Evolutionary conservation across 257 asterid species (phyloP).

Genomic region (Leptodermis oblonga): DNA sequence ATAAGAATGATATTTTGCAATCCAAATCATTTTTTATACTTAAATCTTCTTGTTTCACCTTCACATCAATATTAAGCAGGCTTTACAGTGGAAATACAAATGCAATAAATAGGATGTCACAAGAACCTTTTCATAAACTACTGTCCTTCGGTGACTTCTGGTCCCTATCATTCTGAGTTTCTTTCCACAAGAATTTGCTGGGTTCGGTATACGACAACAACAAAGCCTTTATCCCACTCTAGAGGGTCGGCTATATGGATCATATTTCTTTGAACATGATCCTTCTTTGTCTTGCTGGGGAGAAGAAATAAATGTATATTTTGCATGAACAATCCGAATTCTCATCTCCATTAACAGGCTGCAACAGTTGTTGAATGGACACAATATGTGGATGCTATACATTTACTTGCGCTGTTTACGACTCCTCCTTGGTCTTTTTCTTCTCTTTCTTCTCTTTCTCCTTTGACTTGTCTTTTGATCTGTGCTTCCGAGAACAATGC

Average conservation of each 20-base stretch:
- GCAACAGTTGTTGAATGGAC: too few species aligned
- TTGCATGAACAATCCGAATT: neutral
- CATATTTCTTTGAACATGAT: neutral
- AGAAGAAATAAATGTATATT: neutral
- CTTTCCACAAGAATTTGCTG: too few species aligned
- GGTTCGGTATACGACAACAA: too few species aligned
- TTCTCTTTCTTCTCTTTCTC: slow-evolving; percentile 38
- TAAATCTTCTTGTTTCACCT: neutral
- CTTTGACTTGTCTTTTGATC: slow-evolving; percentile 45
- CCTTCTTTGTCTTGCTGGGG: neutral
- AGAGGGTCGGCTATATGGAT: too few species aligned
- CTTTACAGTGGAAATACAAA: too few species aligned
- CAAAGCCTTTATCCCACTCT: too few species aligned
- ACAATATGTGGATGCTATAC: neutral
- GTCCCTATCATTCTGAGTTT: too few species aligned
- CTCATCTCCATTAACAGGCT: neutral
- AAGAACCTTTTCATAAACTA: neutral
- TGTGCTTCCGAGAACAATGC: slow-evolving; percentile 44
- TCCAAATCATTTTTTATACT: neutral
- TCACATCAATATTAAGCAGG: too few species aligned
- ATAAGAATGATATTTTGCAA: too few species aligned
- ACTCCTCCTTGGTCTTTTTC: slow-evolving; percentile 43
- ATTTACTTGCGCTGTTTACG: slow-evolving; percentile 23
- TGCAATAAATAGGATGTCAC: too few species aligned
- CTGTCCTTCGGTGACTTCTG: too few species aligned